Evolutionary conservation across 805 yeast genomes (phyloP), one percentile per base, ranked within the genome.

Genomic region (Torulaspora quercuum): DNA sequence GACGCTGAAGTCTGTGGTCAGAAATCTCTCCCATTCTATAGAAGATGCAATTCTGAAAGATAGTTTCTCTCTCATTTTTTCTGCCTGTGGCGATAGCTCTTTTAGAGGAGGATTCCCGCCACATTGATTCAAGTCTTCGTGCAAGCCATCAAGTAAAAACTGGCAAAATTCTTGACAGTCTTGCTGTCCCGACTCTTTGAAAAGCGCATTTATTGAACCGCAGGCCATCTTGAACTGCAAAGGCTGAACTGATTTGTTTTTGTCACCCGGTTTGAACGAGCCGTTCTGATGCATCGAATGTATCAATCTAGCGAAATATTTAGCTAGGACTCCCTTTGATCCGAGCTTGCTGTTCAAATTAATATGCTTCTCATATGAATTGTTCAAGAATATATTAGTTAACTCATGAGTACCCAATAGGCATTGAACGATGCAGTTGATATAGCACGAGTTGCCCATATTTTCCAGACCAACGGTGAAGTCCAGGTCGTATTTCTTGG

Each of bases 151-250:
- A 17, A 90, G 67, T 20, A 90, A 60, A 69, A 84, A 90, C 19
- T 94, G 89, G 33, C 88, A 70, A 53, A 90, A 82, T 56, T 90
- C 97, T 57, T 89, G 96, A 1, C 95, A 84, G 56, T 90, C 97
- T 53, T 90, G 97, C 57, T 90, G 97, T 41, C 76, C 78, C 48
- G 79, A 81, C 2, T 86, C 94, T 0, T 80, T 74, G 64, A 88
- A 90, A 70, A 82, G 73, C 1, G 81, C 73, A 23, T 87, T 81
- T 24, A 84, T 59, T 1, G 80, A 68, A 0, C 94, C 95, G 14
- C 82, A 65, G 2, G 79, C 72, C 32, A 68, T 68, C 54, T 85
- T 84, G 57, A 89, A 82, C 12, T 72, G 72, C 6, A 64, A 48
- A 0, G 95, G 92, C 6, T 78, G 69, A 19, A 80, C 68, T 30